Evolutionary conservation across 2,329 filamentous ascomycete species (phyloP).

Genomic region (Fusarium multiceps): DNA sequence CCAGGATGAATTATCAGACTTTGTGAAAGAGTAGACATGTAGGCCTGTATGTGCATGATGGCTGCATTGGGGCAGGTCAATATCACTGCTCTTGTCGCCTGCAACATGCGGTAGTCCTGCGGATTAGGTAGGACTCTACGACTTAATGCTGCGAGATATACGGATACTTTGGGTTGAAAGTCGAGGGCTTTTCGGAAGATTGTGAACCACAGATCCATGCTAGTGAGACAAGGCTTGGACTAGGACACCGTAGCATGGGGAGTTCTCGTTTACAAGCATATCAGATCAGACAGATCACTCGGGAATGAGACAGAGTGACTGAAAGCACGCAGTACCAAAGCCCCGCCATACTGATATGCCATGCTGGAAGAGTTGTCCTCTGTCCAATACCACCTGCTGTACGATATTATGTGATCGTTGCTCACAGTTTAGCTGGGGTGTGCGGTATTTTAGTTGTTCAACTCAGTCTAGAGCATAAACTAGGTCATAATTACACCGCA

Average conservation of each 20-base stretch:
- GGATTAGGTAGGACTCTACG: not conserved
- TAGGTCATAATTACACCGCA: not conserved
- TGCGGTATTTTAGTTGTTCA: constrained; percentile 1
- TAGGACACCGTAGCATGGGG: not conserved
- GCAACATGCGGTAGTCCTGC: not conserved
- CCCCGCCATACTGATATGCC: constrained; percentile 19
- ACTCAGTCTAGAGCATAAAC: not conserved
- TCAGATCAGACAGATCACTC: constrained; percentile 4
- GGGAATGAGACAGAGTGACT: not conserved
- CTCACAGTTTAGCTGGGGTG: not conserved
- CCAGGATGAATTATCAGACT: not conserved
- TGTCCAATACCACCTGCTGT: not conserved
- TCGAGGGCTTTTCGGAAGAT: constrained; percentile 5
- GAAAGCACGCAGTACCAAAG: constrained; percentile 11
- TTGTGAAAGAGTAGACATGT: not conserved
- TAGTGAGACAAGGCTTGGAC: constrained; percentile 14
- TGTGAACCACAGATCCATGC: not conserved
- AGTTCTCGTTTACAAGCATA: constrained; percentile 33
- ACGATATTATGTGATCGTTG: not conserved
- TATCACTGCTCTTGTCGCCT: not conserved
- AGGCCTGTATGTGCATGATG: not conserved
- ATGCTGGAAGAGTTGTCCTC: not conserved
- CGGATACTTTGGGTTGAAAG: not conserved
- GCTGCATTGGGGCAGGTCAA: not conserved
- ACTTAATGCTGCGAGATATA: not conserved